Evolutionary conservation across 1,284 basidiomycete genomes (phyloP).

Genomic region (Rhodotorula mucilaginosa): DNA sequence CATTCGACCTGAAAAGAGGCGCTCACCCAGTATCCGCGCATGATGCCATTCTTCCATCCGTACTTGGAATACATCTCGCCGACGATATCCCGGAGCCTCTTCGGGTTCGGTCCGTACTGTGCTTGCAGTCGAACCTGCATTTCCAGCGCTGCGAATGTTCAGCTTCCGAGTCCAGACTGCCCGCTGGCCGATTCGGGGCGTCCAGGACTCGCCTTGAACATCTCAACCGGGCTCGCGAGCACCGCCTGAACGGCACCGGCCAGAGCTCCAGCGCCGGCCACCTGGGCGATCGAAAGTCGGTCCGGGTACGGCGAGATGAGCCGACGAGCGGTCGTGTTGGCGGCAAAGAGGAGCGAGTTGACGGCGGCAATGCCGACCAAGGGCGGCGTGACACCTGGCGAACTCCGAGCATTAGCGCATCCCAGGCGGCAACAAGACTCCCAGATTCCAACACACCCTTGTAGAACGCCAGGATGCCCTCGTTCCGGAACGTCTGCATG

Average conservation of each 20-base stretch:
- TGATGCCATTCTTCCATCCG: conserved; percentile 81
- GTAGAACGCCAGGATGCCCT: conserved; percentile 85
- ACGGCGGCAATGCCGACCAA: conserved; percentile 92
- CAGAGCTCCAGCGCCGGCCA: conserved; percentile 79
- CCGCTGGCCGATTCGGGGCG: too few species aligned
- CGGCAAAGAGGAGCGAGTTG: conserved; percentile 89
- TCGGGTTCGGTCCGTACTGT: conserved; percentile 64
- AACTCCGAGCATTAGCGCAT: neutral
- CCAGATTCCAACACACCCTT: conserved; percentile 46
- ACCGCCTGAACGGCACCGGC: conserved; percentile 82
- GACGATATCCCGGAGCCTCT: conserved; percentile 68
- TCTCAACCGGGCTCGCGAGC: conserved; percentile 59
- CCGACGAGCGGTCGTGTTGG: conserved; percentile 77
- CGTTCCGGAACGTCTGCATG: conserved; percentile 72
- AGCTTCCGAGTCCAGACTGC: neutral
- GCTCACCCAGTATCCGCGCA: conserved; percentile 92
- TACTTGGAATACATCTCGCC: conserved; percentile 78
- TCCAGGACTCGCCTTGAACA: conserved; percentile 51
- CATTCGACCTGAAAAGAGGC: too few species aligned
- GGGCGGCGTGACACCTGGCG: conserved; percentile 80
- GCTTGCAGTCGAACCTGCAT: conserved; percentile 98
- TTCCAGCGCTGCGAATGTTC: neutral
- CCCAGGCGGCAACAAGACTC: too few species aligned
- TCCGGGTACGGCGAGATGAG: conserved; percentile 77
- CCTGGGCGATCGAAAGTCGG: conserved; percentile 67